Conservation (phyloP, 106 monocot species). For the Allium fistulosum region DNA sequence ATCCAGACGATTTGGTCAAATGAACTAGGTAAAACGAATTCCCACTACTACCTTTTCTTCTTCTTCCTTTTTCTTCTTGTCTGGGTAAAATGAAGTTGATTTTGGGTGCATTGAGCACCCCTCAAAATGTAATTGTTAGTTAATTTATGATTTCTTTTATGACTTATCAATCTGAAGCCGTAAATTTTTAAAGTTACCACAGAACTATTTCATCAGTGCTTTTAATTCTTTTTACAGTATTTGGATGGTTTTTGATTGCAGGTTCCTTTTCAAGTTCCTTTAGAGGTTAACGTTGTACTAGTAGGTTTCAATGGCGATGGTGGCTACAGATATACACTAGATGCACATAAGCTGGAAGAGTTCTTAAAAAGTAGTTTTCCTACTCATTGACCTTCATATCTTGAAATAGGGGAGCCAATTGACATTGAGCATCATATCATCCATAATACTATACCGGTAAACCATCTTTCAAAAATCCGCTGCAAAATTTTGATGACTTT, state of each 20-base stretch:
- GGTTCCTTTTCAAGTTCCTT: slow-evolving; percentile 99
- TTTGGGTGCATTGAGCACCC: no score
- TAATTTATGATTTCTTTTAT: no score
- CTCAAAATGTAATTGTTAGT: no score
- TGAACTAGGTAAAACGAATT: no score
- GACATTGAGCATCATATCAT: slow-evolving; percentile 94
- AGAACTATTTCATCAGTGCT: no score
- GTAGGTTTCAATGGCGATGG: slow-evolving; percentile 87
- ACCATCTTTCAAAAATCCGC: slow-evolving; percentile 2
- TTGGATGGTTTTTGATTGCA: slow-evolving; percentile 16
- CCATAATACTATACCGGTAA: slow-evolving; percentile 82
- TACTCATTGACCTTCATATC: slow-evolving; percentile 77
- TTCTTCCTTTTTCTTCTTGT: no score
- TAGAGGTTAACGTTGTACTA: slow-evolving; percentile 87
- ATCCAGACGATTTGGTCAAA: no score
- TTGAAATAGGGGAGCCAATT: slow-evolving; percentile 92
- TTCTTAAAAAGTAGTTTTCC: slow-evolving; percentile 75
- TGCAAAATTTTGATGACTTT: no score
- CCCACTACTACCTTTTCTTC: no score
- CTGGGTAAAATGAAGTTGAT: no score
- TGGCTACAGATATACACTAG: slow-evolving; percentile 67
- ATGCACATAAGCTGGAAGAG: slow-evolving; percentile 65
- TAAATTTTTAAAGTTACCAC: no score
- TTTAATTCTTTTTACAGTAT: neutral
- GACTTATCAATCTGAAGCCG: no score